A percentile compares a stretch with the other conserved stretches of the same genome.
These are phyloP conservation scores for Penicillium sp. DNA, from an alignment of 2,329 filamentous ascomycete genomes.

Conservation along the genomic window DNA sequence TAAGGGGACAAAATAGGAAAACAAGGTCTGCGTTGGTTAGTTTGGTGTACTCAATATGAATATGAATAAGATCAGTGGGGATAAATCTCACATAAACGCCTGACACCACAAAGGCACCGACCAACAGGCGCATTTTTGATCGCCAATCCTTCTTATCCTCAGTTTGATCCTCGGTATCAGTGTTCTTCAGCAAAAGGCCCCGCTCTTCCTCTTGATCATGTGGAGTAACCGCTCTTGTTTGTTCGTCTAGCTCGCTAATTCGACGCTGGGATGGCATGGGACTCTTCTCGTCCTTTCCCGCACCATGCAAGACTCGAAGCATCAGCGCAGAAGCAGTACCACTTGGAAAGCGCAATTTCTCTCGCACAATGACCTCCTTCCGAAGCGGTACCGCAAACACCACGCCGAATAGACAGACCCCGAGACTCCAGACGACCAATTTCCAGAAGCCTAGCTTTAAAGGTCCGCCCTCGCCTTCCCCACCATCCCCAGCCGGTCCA, in stretches of 20 bases:
- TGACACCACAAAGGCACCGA: conserved; percentile 64
- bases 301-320: conserved; percentile 85
- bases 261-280: conserved; percentile 22
- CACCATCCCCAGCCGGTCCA: conserved; percentile 74
- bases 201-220: conserved; percentile 44
- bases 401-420: conserved; percentile 94
- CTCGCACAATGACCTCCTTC: conserved; percentile 87
- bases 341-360: conserved; percentile 91
- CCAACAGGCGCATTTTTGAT: conserved; percentile 63
- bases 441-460: conserved; percentile 73
- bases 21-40: conserved; percentile 66
- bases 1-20: conserved; percentile 87
- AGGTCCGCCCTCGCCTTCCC: conserved; percentile 75
- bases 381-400: conserved; percentile 92
- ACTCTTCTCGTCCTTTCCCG: conserved; percentile 49
- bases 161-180: conserved; percentile 33
- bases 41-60: background rate
- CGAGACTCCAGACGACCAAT: conserved; percentile 86
- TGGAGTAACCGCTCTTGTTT: conserved; percentile 35
- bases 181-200: conserved; percentile 57
- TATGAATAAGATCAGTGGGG: background rate
- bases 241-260: conserved; percentile 24
- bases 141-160: conserved; percentile 61
- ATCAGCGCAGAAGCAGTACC: conserved; percentile 94
- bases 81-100: conserved; percentile 53